Conservation (phyloP, 169 alveolate species). For the Miamiensis avidus region DNA sequence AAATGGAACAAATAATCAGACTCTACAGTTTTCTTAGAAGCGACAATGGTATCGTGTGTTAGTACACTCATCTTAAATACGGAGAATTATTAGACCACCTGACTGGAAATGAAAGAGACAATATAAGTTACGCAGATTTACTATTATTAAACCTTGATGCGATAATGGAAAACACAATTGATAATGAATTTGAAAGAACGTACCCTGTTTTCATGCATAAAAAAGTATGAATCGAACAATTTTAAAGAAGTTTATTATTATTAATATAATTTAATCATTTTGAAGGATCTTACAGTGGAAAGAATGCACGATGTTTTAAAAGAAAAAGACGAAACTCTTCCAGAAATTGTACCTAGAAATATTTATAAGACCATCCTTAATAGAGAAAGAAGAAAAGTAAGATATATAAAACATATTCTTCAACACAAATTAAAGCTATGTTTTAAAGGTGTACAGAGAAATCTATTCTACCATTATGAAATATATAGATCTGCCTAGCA, state of each 20-base stretch:
- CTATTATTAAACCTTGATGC: background rate
- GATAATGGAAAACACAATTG: background rate
- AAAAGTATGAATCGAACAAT: background rate
- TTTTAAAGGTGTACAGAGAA: background rate
- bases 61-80: background rate
- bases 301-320: background rate
- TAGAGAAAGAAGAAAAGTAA: background rate
- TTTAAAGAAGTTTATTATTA: background rate
- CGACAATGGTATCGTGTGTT: background rate
- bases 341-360: background rate
- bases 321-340: background rate
- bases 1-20: background rate
- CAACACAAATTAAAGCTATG: no score
- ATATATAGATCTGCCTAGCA: background rate
- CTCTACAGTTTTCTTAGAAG: background rate
- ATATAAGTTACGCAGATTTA: background rate
- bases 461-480: background rate
- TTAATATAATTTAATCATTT: no score
- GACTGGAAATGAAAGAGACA: background rate
- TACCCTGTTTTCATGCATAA: background rate
- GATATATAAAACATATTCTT: no score
- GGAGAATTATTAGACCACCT: background rate
- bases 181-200: background rate
- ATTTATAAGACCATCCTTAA: no score
- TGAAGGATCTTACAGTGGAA: background rate